These are phyloP conservation scores for Vitellaria paradoxa DNA, from an alignment of 179 eudicot genomes.

Conservation along the genomic window DNA sequence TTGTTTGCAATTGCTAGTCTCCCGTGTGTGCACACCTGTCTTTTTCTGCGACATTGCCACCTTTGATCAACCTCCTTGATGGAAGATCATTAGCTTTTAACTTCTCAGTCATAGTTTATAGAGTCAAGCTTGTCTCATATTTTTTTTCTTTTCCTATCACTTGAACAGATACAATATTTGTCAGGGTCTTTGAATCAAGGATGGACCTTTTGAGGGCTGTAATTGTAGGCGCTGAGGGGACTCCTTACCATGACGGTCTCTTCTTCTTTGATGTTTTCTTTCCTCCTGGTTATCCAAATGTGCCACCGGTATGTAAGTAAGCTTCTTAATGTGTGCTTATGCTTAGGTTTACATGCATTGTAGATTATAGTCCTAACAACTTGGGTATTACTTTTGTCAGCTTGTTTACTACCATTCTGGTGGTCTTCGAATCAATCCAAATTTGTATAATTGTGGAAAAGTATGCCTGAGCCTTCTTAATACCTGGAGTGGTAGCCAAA, in stretches of 20 bases:
- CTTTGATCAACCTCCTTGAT: neutral
- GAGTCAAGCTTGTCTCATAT: neutral
- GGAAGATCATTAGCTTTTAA: neutral
- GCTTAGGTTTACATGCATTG: slow-evolving; percentile 9
- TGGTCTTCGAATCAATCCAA: slow-evolving; percentile 81
- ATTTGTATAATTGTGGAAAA: slow-evolving; percentile 63
- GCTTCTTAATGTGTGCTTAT: slow-evolving; percentile 4
- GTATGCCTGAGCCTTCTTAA: slow-evolving; percentile 88
- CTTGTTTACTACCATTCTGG: slow-evolving; percentile 68
- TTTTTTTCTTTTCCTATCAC: slow-evolving; percentile 11
- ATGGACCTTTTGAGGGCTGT: slow-evolving; percentile 87
- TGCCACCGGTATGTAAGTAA: slow-evolving; percentile 72
- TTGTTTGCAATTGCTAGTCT: too few relatives aligned
- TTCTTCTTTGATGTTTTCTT: slow-evolving; percentile 78
- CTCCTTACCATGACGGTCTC: slow-evolving; percentile 90
- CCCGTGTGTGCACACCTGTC: neutral
- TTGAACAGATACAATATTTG: slow-evolving; percentile 61
- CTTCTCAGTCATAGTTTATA: neutral
- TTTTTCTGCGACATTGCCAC: neutral
- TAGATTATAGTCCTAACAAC: slow-evolving; percentile 12
- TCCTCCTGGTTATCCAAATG: slow-evolving; percentile 51
- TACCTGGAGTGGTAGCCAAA: slow-evolving; percentile 64
- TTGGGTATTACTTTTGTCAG: slow-evolving; percentile 34
- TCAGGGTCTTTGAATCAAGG: slow-evolving; percentile 74
- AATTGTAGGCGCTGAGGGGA: slow-evolving; percentile 84